Conservation (phyloP, 805 yeast species). For the Candida jianshihensis region DNA sequence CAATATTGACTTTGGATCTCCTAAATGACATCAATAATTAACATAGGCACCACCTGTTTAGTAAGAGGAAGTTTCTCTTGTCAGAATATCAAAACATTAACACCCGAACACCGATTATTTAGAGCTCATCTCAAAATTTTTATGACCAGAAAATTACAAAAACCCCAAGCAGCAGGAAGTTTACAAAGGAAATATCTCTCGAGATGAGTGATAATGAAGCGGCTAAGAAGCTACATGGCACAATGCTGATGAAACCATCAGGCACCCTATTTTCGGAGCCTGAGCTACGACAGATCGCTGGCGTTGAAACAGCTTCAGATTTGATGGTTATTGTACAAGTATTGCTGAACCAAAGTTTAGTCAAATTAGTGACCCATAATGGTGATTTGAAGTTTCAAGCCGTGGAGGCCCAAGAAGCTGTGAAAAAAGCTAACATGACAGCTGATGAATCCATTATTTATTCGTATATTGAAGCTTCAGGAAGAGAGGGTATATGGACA, state of each 20-base stretch:
- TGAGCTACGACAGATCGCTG: constrained; percentile 52
- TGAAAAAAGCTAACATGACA: constrained; percentile 66
- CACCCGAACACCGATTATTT: not conserved
- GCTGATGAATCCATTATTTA: constrained; percentile 89
- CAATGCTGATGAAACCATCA: constrained; percentile 50
- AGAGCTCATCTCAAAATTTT: too few species aligned
- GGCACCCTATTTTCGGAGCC: constrained; percentile 55
- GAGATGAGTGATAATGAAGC: constrained; percentile 20
- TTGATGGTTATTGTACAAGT: constrained; percentile 45
- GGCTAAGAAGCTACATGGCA: constrained; percentile 53
- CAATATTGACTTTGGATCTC: too few species aligned
- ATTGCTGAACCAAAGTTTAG: constrained; percentile 47
- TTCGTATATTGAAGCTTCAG: constrained; percentile 85
- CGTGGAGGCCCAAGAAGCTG: constrained; percentile 66
- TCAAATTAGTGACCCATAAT: constrained; percentile 63
- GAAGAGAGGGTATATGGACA: constrained; percentile 95
- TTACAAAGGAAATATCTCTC: too few species aligned
- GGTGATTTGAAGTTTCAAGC: constrained; percentile 71
- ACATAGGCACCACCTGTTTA: too few species aligned
- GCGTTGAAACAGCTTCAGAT: constrained; percentile 33
- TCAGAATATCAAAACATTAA: too few species aligned
- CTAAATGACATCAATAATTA: too few species aligned
- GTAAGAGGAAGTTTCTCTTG: too few species aligned
- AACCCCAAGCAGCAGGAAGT: not conserved
- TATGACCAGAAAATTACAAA: too few species aligned